Evolutionary conservation across 1,284 basidiomycete species (phyloP), one percentile per base, ranked within the genome.

Genomic region (Ceratobasidium sp.): DNA sequence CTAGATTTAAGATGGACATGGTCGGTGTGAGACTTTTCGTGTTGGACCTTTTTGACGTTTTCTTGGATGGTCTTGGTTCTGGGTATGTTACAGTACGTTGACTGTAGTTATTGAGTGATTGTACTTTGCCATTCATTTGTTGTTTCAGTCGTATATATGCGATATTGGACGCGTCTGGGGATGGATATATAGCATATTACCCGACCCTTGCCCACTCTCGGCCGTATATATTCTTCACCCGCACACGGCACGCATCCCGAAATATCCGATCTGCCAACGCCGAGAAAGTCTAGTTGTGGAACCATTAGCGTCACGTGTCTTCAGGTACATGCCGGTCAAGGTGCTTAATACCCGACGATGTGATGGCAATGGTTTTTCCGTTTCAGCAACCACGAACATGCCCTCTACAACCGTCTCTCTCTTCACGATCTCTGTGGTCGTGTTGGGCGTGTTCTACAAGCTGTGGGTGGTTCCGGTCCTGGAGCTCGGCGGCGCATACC

Each of bases 101-200:
- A 8, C 41, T 46, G 59, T 62, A 62, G 59, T 62, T 62, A 31
- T 62, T 62, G 59, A 62, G 59, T 62, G 46, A 62, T 62, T 39
- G 59, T 62, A 62, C 59, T 62, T 41, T 46, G 59, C 59, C 59
- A 31, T 46, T 62, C 59, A 22, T 62, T 62, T 46, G 34, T 62
- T 46, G 41, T 43, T 62, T 62, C 59, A 62, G 59, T 31, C 59
- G 39, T 41, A 62, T 62, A 46, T 62, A 46, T 46, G 59, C 59
- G 39, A 4, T 22, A n/a, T 56, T 27, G 11, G 7, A 41, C 27
- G 5, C 7, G 37, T 22, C 8, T 13, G 0, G 19, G 58, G 16
- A 29, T 39, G 9, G 34, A 6, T 22, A 59, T 14, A 13, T 8
- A 9, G 9, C n/a, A 19, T 31, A 6, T 24, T 22, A 1, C 9